Percentiles rank a stretch among this genome's conserved stretches.
Conservation (phyloP, 345 rosid species). For the Aurinia saxatilis region DNA sequence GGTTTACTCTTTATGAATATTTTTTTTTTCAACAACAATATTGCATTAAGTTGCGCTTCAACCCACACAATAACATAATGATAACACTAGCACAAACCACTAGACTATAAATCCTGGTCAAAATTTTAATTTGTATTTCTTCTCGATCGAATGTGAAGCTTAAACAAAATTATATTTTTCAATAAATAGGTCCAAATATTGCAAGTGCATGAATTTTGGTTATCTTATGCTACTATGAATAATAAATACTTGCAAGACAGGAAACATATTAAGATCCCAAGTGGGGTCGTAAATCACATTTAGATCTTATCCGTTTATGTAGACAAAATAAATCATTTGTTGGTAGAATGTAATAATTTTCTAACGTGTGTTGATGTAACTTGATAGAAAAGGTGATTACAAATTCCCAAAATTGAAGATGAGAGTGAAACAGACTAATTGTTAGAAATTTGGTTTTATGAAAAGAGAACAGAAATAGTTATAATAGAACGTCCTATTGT, state of each 20-base stretch:
- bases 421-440: neutral
- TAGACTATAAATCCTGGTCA: too few species aligned
- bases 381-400: neutral
- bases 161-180: neutral
- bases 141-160: neutral
- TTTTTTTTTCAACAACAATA: too few species aligned
- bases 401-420: neutral
- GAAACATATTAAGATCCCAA: constrained; percentile 16
- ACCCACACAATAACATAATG: too few species aligned
- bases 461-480: neutral
- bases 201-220: constrained; percentile 10
- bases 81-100: too few species aligned
- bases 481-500: neutral
- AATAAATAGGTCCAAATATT: neutral
- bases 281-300: constrained; percentile 23
- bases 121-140: too few species aligned
- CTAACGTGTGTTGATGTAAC: neutral
- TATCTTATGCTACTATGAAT: constrained; percentile 12
- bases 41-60: too few species aligned
- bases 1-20: too few species aligned
- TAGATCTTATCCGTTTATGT: neutral
- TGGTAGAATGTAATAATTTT: constrained; percentile 5
- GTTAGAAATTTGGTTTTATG: neutral
- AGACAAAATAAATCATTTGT: neutral
- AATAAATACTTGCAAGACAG: constrained; percentile 15